These are phyloP conservation scores for Stylosanthes scabra DNA, from an alignment of 331 rosid genomes.

Conservation along the genomic window DNA sequence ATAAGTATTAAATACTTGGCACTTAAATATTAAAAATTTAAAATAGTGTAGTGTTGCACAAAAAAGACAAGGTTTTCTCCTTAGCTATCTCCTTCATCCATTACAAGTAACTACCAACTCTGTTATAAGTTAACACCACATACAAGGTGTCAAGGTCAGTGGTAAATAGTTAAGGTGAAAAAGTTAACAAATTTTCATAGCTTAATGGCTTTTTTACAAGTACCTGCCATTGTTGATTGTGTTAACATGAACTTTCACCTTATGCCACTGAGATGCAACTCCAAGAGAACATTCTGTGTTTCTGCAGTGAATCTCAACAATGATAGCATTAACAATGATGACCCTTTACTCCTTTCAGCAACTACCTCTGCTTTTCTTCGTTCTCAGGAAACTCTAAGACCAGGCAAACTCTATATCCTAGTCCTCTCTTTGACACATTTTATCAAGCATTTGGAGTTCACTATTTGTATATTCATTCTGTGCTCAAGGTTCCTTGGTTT, in stretches of 20 bases:
- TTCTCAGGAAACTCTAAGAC: conserved; percentile 64
- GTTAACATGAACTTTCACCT: background rate
- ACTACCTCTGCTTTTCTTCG: conserved; percentile 73
- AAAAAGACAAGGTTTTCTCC: background rate
- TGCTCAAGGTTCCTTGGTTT: background rate
- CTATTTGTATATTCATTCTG: background rate
- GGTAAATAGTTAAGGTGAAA: background rate
- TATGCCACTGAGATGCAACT: conserved; percentile 21
- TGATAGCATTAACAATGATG: conserved; percentile 41
- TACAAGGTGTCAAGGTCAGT: background rate
- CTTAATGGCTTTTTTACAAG: conserved; percentile 32
- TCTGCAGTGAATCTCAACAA: conserved; percentile 57
- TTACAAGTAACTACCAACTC: background rate
- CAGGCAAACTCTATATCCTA: conserved; percentile 47
- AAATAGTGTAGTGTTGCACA: too few relatives aligned
- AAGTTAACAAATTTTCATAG: conserved; percentile 29
- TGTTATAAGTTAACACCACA: background rate
- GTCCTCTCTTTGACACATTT: conserved; percentile 18
- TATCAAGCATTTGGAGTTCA: conserved; percentile 36
- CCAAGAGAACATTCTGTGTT: conserved; percentile 33
- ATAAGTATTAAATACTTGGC: too few relatives aligned
- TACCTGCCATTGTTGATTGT: conserved; percentile 22
- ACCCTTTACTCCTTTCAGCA: conserved; percentile 60
- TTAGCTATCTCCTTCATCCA: background rate
- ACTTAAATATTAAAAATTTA: too few relatives aligned